Evolutionary conservation across 169 alveolate species (phyloP), one percentile per base, ranked within the genome.

Genomic region (Cryptosporidium ryanae): DNA sequence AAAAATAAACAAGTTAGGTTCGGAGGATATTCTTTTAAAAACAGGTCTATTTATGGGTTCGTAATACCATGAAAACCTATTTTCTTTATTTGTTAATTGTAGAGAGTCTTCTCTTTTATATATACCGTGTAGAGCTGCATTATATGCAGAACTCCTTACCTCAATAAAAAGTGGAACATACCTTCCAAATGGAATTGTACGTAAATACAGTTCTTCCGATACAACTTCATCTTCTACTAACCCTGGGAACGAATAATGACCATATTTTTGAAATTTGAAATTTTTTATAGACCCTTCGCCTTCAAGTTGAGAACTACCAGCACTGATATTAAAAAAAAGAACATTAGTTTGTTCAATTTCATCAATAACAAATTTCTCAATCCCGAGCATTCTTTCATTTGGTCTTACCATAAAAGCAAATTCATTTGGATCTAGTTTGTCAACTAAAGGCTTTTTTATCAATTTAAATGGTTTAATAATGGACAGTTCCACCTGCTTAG

Each of bases 391-490:
- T 34, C 87, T 54, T 44, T 76, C 87, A 25, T 76, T 76, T 23
- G 87, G 87, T 31, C 87, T 76, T 5, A 76, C 87, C 87, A 76
- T 76, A 34, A 76, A 76, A 21, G 87, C 71, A 59, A 76, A 76
- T 59, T 76, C 87, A 18, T 76, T 71, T 7, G 43, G 29, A 55
- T 32, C 63, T 13, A 76, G 27, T 21, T 43, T 76, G n/a, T 76
- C 71, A 27, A 61, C 27, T 55, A 57, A 21, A 15, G 87, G 87
- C 25, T 34, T 76, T 61, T 76, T 61, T 2, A 55, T 76, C 23
- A 76, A n/a, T 31, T 76, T 55, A 59, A 59, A 59, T 43, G 87
- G 71, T 43, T 76, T 76, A 38, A 76, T 55, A 8, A 18, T 38
- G n/a, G 87, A 76, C 27, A 76, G 23, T 59, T 76, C 46, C 12